phyloP scores from a whole-genome alignment of 2,329 filamentous ascomycete genomes.

The Penicillium sp. region DNA sequence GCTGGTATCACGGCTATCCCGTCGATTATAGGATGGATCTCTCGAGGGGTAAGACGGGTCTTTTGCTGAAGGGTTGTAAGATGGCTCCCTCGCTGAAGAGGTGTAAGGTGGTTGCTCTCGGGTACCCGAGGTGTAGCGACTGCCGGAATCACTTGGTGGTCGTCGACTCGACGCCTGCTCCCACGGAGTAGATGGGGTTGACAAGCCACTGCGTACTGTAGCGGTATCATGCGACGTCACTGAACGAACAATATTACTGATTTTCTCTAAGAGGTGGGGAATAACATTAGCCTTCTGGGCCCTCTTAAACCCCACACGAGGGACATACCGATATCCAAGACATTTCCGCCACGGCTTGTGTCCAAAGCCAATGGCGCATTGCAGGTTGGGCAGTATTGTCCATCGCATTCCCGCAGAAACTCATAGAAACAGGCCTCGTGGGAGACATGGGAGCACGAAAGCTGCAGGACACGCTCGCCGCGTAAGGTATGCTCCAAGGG shows the following conservation, averaged over 20 bases:
- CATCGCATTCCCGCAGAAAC: slow-evolving; percentile 91
- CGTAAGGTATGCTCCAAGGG: slow-evolving; percentile 91
- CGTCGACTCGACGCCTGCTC: slow-evolving; percentile 38
- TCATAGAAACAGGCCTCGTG: slow-evolving; percentile 99
- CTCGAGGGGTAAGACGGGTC: slow-evolving; percentile 17
- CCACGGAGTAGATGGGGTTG: slow-evolving; percentile 65
- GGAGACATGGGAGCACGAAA: slow-evolving; percentile 94
- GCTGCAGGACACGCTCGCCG: slow-evolving; percentile 90
- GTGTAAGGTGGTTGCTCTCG: slow-evolving; percentile 11
- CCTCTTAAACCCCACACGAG: slow-evolving; percentile 4
- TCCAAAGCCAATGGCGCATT: slow-evolving; percentile 89
- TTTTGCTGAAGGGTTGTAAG: slow-evolving; percentile 26
- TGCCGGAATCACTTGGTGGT: slow-evolving; percentile 34
- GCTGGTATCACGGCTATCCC: slow-evolving; percentile 42
- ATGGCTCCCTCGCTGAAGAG: not conserved
- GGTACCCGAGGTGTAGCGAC: slow-evolving; percentile 19
- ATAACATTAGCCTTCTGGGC: not conserved
- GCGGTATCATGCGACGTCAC: slow-evolving; percentile 66
- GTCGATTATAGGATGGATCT: slow-evolving; percentile 25
- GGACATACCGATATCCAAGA: slow-evolving; percentile 78
- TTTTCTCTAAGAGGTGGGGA: slow-evolving; percentile 66
- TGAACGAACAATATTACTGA: slow-evolving; percentile 87
- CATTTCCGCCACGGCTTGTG: slow-evolving; percentile 87
- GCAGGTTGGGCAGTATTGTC: slow-evolving; percentile 90
- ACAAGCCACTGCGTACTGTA: slow-evolving; percentile 46